Evolutionary conservation across 1,284 basidiomycete species (phyloP), one percentile per base, ranked within the genome.

Genomic region (Pyrrhoderma lamaoense): DNA sequence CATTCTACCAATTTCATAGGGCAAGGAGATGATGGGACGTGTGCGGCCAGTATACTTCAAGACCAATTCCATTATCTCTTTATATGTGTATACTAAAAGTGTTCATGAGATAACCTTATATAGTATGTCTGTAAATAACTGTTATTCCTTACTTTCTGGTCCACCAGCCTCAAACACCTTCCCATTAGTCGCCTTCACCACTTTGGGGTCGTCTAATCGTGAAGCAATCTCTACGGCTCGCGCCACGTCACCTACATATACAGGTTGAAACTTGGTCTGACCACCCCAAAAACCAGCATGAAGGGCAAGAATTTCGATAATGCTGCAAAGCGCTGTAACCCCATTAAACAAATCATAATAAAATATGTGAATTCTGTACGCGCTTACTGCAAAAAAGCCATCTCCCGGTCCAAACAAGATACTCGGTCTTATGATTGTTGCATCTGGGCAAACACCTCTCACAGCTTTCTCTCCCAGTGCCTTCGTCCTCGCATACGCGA

Each of bases 281-380:
- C 85, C 85, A n/a, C 80, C 80, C 76, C 81, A 59, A 85, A 87
- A 9, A 85, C 80, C 7, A 84, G 84, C 27, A 87, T 62, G 62
- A 86, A 80, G 1, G 84, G 85, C 31, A 86, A 65, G 54, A 75
- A 70, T 49, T 69, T 71, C 0, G 80, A 76, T 14, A 87, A 64
- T 27, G 65, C 69, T 27, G 79, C 76, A 58, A 87, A 85, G 25
- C 80, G 70, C 80, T 85, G 22, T 35, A 49, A 31, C 11, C 35
- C 55, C 19, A 48, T 42, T 22, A 34, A 50, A 42, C 49, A 44
- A 18, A 31, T n/a, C 14, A 31, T 44, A 54, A 21, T 18, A n/a
- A 22, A 38, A 22, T 19, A 42, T 39, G 16, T 25, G 8, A 4
- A 25, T 14, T 11, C 9, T 37, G n/a, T 37, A 16, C 9, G 35